phyloP scores from a whole-genome alignment of 2,329 filamentous ascomycete species.

The Claviceps paspali region DNA sequence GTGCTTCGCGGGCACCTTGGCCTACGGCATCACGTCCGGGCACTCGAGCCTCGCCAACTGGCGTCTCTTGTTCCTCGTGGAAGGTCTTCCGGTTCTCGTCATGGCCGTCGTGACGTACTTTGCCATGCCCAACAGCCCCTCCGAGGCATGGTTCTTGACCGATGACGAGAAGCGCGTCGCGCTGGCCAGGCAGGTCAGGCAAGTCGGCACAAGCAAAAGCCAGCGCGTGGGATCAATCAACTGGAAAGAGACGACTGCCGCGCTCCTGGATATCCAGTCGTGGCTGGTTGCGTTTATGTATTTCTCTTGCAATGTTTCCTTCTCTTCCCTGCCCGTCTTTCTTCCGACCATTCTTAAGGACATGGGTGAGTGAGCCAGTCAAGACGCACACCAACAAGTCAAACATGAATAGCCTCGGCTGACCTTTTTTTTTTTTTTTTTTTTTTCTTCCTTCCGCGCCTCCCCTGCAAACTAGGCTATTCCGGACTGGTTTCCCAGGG shows the following conservation, averaged over 20 bases:
- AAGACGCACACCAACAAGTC: too few species aligned
- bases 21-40: conserved; percentile 48
- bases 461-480: too few species aligned
- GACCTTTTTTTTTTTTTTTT: neutral
- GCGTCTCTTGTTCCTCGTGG: conserved; percentile 48
- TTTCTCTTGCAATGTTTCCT: conserved; percentile 14
- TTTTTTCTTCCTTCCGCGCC: too few species aligned
- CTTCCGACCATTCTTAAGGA: conserved; percentile 10
- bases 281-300: conserved; percentile 13
- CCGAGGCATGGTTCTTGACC: conserved; percentile 8
- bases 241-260: conserved; percentile 15
- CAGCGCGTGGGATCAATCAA: conserved; percentile 4
- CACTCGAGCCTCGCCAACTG: conserved; percentile 42
- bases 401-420: neutral
- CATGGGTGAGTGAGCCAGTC: conserved; percentile 3
- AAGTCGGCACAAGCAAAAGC: conserved; percentile 1
- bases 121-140: conserved; percentile 12
- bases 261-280: conserved; percentile 19
- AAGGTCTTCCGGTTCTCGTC: conserved; percentile 19
- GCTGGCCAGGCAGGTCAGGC: conserved; percentile 4
- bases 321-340: conserved; percentile 15
- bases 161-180: conserved; percentile 8
- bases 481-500: conserved; percentile 9
- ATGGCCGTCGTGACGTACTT: conserved; percentile 15
- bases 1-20: conserved; percentile 49